Evolutionary conservation across 495 filamentous ascomycete genomes (phyloP), one percentile per base, ranked within the genome.

Genomic region (Tuber microsphaerosporum): DNA sequence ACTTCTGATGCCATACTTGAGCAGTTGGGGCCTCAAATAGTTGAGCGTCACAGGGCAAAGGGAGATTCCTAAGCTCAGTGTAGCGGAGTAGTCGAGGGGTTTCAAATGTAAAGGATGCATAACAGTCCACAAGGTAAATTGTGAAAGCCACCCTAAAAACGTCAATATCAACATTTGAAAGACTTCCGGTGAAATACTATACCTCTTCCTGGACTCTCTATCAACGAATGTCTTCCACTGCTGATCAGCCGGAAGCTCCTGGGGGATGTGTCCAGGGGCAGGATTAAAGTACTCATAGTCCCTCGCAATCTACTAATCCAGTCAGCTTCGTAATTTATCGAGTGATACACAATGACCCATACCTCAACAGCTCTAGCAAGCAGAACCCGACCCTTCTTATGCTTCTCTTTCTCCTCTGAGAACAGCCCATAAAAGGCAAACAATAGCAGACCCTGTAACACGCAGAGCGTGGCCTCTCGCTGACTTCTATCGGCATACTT

Each of bases 171-270:
- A 34, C 10, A 48, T 22, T 76, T 19, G 1, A n/a, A 26, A 70
- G 39, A 6, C 1, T 16, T 10, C 16, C n/a, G 26, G 65, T 56
- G 56, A 41, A 20, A 48, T 22, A 46, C 31, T 17, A 22, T 81
- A 81, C 80, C 80, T 81, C 69, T 81, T 81, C 44, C 79, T 79
- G 19, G 80, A 81, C 70, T 81, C 80, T 69, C 72, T 75, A 34
- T 81, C 81, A 75, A 81, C 73, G 26, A 81, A 81, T 69, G 51
- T 75, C 44, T 81, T 79, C 80, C 80, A 81, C 72, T 81, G 80
- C 42, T 81, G 79, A 37, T 81, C 79, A 26, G 81, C 56, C 17
- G 80, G 73, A 56, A 75, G 69, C 22, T 81, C 75, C 9, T 46
- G 73, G 19, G 77, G 77, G 37, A 75, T 73, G 45, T 31, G 71